Base-by-base conservation (phyloP, 2,329 filamentous ascomycete species). In the Meredithiella fracta region DNA sequence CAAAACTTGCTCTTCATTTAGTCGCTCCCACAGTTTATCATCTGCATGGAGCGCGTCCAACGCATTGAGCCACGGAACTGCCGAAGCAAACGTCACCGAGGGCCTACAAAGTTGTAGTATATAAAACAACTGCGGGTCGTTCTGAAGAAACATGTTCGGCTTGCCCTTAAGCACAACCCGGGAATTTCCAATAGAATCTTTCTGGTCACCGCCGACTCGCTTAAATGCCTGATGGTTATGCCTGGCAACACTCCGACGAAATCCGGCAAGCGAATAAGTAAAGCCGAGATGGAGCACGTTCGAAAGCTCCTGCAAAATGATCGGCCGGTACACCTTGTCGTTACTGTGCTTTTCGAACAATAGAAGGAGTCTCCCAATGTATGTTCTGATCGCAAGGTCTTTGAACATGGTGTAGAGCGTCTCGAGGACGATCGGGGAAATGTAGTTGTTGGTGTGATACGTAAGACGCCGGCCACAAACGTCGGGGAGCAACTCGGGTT, bases 51-150 rank as follows among this genome's bases (percentile, higher is more conserved):
- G 63, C 1, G 67, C 63, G 1, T 63, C 64, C 3, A 75, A 60
- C 53, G 71, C 71, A 54, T 67, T 63, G 22, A 74, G 62, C 69
- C 69, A 73, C 1, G 68, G 60, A 1, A 65, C 92, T 1, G 72
- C 67, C 11, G 68, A 66, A 0, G 62, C 22, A 6, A 67, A 63
- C 4, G 61, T 68, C 0, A 65, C 69, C 0, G 69, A 65, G 0
- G 63, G 53, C 5, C 72, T 67, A 52, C 71, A 75, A 1, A 76
- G 69, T 1, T 67, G 69, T 1, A 59, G 62, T 20, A 75, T 61
- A 58, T 70, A 71, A 55, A 71, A 65, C 2, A 75, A 62, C 29
- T 72, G 69, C 1, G 69, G 66, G 23, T 74, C 60, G 0, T 63
- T 61, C 8, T 63, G 60, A 0, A 65, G 68, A 2, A 75, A 60